Evolutionary conservation across 108 stramenopile genomes (phyloP), one percentile per base, ranked within the genome.

Genomic region (Skeletonema grethae): DNA sequence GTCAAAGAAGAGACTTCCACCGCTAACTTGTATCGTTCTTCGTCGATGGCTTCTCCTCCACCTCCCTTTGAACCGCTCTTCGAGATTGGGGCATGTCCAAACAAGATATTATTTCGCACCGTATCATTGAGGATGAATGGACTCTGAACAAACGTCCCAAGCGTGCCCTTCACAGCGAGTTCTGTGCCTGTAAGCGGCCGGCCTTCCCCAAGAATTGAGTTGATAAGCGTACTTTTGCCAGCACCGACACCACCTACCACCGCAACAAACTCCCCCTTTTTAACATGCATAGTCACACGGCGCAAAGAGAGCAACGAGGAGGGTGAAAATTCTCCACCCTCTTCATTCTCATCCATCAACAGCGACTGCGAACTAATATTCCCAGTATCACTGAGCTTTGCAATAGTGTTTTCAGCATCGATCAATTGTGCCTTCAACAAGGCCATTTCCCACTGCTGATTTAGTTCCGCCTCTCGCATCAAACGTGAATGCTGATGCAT

Each of bases 61-160:
- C 22, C 56, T 41, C 48, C 29, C 22, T 28, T 15, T 24, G 25
- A 4, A 24, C 15, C 15, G 24, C 9, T 38, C 29, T n/a, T 28
- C 9, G 28, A 31, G 16, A 34, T 11, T 7, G 36, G 63, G 15
- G 46, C 50, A 32, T 67, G 77, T 20, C 80, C 80, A 72, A 93
- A 92, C 57, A 92, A 64, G 57, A 96, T 88, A 78, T 98, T 96
- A 30, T 90, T 88, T 31, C 88, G 83, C 2, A 99, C 71, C 3
- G 96, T 92, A 18, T 90, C 97, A 83, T 99, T 99, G 68, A 96
- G 66, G 35, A 99, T 98, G 76, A 97, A 99, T 10, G 98, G 88
- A 4, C 70, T 86, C 76, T 99, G 97, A 31, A 89, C 59, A 82
- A 92, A 90, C 39, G 77, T 89, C 15, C 85, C 86, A 12, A 91